Evolutionary conservation across 345 rosid species (phyloP), one percentile per base, ranked within the genome.

Genomic region (Cardamine chenopodiifolia): DNA sequence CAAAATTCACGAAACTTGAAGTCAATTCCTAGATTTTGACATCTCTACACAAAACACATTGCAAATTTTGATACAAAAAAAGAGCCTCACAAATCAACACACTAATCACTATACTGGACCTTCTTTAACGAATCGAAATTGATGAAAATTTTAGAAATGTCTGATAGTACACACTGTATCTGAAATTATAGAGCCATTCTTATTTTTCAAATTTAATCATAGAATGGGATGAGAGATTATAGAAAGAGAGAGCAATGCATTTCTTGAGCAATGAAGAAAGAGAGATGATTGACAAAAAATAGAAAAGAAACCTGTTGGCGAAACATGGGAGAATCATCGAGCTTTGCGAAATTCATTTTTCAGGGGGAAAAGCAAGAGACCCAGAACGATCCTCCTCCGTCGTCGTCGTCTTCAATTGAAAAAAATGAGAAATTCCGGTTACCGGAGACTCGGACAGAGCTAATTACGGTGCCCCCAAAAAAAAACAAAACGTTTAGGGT

Each of bases 301-400:
- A 11, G 37, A 7, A 20, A 17, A 28, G 4, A 11, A 66, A 90
- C 93, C 96, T 90, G 90, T 70, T 88, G 96, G 34, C 96, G 87
- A 62, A 90, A 84, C 96, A 90, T 90, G 31, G 96, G 96, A 34
- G 96, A 88, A 79, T 90, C 96, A 63, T 90, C 96, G 55, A 90
- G 96, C 79, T 83, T 86, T 5, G 90, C 12, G 85, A 90, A 90
- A 64, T 84, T 79, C 91, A 90, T 88, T 35, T 40, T 18, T 37
- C 20, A 31, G 15, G 19, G 12, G 18, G 69, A 14, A 54, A 40
- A 34, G n/a, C 66, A 25, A 70, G 68, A 61, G 45, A 55, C 17
- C 7, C 69, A 25, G 62, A 71, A 39, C 37, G 62, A 12, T 66
- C 63, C 68, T 79, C 56, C 22, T 66, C 53, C 19, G 17, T 65